Conservation (phyloP, 208 protist genomes). For the Trypanosoma cruzi region DNA sequence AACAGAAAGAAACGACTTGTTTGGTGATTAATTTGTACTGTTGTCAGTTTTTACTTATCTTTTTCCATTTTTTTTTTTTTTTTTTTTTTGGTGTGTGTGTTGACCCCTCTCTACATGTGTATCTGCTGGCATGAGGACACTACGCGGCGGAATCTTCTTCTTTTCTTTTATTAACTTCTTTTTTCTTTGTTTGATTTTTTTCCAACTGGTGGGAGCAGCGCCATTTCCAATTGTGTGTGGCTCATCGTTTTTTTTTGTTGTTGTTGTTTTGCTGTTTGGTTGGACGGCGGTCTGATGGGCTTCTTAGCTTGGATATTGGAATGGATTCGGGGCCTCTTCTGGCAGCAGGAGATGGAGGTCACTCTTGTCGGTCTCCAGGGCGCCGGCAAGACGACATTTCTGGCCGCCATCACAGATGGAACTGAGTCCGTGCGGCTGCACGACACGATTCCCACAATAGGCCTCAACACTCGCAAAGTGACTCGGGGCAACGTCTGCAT, state of each 20-base stretch:
- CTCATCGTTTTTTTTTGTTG: not conserved
- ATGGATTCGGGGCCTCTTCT: constrained; percentile 73
- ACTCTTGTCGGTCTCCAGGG: constrained; percentile 94
- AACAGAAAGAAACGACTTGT: not conserved
- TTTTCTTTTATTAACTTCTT: not conserved
- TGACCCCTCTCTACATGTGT: too few relatives aligned
- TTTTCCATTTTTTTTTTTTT: not conserved
- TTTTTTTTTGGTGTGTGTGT: not conserved
- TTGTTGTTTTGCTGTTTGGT: constrained; percentile 1
- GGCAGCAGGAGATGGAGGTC: constrained; percentile 95
- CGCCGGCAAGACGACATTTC: constrained; percentile 93
- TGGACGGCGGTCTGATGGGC: constrained; percentile 12
- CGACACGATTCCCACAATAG: constrained; percentile 95
- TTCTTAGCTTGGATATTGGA: constrained; percentile 24
- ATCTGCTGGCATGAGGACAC: not conserved
- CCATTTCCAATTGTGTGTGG: not conserved
- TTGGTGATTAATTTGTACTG: not conserved
- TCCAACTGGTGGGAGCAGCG: not conserved
- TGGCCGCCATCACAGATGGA: constrained; percentile 76
- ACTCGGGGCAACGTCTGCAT: constrained; percentile 91
- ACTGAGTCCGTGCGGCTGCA: constrained; percentile 17
- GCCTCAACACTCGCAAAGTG: constrained; percentile 94
- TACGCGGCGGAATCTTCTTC: not conserved
- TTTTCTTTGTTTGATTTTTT: constrained; percentile 3
- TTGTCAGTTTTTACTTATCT: constrained; percentile 10